Base-by-base conservation (phyloP, 306 rosid genomes). In the Pachyrhizus erosus region DNA sequence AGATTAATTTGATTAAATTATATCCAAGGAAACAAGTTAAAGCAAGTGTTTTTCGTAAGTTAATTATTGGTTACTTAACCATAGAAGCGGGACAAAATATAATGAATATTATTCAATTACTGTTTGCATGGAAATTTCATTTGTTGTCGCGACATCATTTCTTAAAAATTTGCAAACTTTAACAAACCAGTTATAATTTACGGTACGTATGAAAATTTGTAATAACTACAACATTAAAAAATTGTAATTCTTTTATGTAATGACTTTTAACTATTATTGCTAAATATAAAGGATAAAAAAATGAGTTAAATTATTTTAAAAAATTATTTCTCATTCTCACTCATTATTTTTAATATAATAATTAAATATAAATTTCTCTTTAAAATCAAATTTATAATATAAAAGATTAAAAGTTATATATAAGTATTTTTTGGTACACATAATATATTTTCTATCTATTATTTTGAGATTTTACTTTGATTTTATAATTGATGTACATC, bases 31-130 rank as follows among this genome's bases (percentile, higher is more conserved):
- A 42, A 61, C 14, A 26, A 76, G 31, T 24, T 26, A 5, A 76
- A 60, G 12, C 7, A 79, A 20, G 40, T 7, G n/a, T 34, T 54
- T 7, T 54, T 26, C 72, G 0, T 31, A 23, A 60, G 37, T 21
- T 21, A 64, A 40, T 73, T 8, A 62, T 73, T 15, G 69, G 79
- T 73, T 81, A 33, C 80, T 73, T 73, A 81, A 24, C 13, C 75
- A 17, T 18, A 23, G 75, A 66, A 48, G 57, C 74, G 7, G 23
- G 75, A 73, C 79, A 81, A 61, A 72, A 45, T 26, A 26, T 26
- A 11, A 60, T 8, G 69, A 5, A 4, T 9, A 71, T 10, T 73
- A 9, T 18, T 55, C 34, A 43, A 23, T 43, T 54, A n/a, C 51
- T 51, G 46, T 31, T n/a, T 31, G 7, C 77, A 29, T n/a, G 33